Evolutionary conservation across 768 basidiomycete species (phyloP), one percentile per base, ranked within the genome.

Genomic region (Tylopilus cervinicoccineus): DNA sequence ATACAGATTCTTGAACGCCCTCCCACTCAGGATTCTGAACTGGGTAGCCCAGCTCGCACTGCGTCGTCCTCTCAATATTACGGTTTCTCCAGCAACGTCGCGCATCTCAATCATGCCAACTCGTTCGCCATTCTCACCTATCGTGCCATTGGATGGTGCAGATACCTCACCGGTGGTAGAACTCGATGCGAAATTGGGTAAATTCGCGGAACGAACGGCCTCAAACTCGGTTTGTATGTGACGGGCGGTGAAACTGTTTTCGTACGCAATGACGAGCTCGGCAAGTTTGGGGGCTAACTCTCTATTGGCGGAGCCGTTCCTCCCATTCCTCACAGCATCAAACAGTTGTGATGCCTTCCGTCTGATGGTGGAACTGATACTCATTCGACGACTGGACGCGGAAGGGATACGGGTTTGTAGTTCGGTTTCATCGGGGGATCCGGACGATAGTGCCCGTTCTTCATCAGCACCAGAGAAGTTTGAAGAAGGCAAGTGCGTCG

Each of bases 1-100:
- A 65, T 99, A 98, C 51, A 99, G 68, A 62, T 98, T 98, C 79
- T 98, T 98, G 77, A 99, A 98, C 19, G 95, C 93, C 48, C 96
- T 72, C 22, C 94, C 94, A 63, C 93, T 96, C 63, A 99, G 70
- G 48, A 97, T 94, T 64, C 80, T 79, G 62, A 99, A 98, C 71
- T 99, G 96, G 16, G 88, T 94, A 36, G 74, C 75, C 80, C 84
- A 93, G 53, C 79, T 86, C 7, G 95, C 96, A 47, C 92, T 78
- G 67, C 86, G 83, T 57, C 84, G 72, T 14, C 86, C 86, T 43
- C 85, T 69, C 61, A 93, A 65, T 50, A 88, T 59, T 43, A 75
- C 70, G 31, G 80, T 87, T 68, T 91, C 88, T 23, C 78, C 71
- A 23, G 74, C 76, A 0, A 87, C 81, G 64, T 93, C 87, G 2